Percentiles rank a stretch among this genome's conserved stretches.
Conservation (phyloP, 2,329 filamentous ascomycete genomes). For the Pyrenochaeta sp. region DNA sequence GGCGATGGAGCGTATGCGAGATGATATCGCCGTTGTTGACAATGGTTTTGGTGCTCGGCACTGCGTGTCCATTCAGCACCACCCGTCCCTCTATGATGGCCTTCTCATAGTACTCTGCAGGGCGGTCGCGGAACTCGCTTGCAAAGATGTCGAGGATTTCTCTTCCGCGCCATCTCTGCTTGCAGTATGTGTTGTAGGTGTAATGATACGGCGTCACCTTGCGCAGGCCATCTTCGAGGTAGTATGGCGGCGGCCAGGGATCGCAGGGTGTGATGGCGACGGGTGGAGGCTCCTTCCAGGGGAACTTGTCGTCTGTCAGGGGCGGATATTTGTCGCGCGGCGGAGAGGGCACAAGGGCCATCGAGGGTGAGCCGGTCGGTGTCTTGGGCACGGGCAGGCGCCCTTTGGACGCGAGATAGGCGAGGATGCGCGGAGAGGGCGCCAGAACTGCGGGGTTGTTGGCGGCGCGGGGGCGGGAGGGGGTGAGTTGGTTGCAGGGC, state of each 20-base stretch:
- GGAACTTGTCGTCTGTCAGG: constrained; percentile 44
- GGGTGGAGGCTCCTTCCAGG: constrained; percentile 56
- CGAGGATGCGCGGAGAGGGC: constrained; percentile 61
- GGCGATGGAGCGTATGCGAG: constrained; percentile 91
- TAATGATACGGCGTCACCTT: constrained; percentile 87
- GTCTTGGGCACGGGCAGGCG: constrained; percentile 39
- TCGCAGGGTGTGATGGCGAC: constrained; percentile 59
- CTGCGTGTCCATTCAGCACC: constrained; percentile 77
- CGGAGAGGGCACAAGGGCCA: constrained; percentile 54
- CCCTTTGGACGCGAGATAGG: constrained; percentile 61
- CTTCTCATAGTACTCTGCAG: constrained; percentile 80
- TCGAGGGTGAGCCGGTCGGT: constrained; percentile 40
- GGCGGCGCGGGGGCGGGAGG: constrained; percentile 2
- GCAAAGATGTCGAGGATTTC: constrained; percentile 86
- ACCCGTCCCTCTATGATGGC: constrained; percentile 85
- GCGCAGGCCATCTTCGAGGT: constrained; percentile 82
- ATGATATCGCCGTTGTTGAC: constrained; percentile 91
- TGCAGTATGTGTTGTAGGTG: constrained; percentile 95
- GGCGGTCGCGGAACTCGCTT: constrained; percentile 89
- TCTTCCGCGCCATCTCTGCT: constrained; percentile 88
- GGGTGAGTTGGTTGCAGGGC: background rate
- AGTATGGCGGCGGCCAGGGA: constrained; percentile 76
- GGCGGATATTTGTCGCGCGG: constrained; percentile 42
- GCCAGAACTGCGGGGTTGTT: constrained; percentile 48
- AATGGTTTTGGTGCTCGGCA: constrained; percentile 70